phyloP scores from a whole-genome alignment of 371 early-diverging fungal species.

The Umbelopsis sp. region DNA sequence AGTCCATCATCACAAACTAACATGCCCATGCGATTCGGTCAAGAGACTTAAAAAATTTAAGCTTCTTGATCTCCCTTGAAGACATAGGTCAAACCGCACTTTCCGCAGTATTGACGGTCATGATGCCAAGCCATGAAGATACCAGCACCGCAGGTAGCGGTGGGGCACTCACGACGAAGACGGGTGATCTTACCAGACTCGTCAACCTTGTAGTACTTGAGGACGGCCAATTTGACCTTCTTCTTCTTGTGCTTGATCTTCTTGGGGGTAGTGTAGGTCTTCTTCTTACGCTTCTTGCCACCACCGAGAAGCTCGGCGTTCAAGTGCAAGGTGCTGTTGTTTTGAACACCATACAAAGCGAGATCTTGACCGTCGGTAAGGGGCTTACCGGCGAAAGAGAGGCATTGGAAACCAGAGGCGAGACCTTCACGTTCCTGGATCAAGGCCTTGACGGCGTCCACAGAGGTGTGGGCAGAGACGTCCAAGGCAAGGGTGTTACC shows the following conservation, averaged over 20 bases:
- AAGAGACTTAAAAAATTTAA: neutral
- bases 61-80: constrained; percentile 36
- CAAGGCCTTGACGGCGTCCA: constrained; percentile 87
- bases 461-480: constrained; percentile 75
- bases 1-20: too few relatives aligned
- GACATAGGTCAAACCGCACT: constrained; percentile 63
- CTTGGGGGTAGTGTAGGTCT: constrained; percentile 99
- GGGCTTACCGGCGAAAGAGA: constrained; percentile 94
- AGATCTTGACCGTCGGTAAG: constrained; percentile 83
- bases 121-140: constrained; percentile 98
- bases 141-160: constrained; percentile 96
- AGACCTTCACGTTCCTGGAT: constrained; percentile 95
- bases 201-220: constrained; percentile 98
- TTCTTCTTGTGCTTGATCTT: constrained; percentile 99
- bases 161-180: constrained; percentile 96
- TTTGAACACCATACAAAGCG: constrained; percentile 82
- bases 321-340: constrained; percentile 91
- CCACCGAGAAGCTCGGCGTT: constrained; percentile 80
- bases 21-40: neutral
- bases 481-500: constrained; percentile 90
- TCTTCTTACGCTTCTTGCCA: constrained; percentile 99
- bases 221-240: constrained; percentile 97
- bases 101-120: constrained; percentile 96
- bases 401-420: constrained; percentile 91
- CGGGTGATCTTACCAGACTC: constrained; percentile 97